A percentile compares a stretch with the other conserved stretches of the same genome.
Conservation (phyloP, 2,329 filamentous ascomycete species). For the Polytolypa hystricis region DNA sequence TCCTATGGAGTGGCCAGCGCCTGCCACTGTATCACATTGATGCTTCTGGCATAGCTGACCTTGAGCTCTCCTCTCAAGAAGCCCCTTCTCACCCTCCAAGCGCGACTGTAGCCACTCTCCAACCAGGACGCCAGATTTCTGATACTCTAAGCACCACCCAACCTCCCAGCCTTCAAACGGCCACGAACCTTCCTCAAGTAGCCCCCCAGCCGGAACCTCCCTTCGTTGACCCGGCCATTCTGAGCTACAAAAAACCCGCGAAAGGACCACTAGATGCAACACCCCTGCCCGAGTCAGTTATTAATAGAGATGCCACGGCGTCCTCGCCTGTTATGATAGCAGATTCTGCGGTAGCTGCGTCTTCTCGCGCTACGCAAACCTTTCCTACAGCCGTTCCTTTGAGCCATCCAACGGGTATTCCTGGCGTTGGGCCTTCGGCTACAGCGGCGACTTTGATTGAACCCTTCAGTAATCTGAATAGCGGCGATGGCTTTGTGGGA, state of each 20-base stretch:
- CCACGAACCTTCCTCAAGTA: too few species aligned
- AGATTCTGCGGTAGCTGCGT: constrained; percentile 16
- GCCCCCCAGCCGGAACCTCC: too few species aligned
- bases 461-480: constrained; percentile 35
- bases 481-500: constrained; percentile 22
- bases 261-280: constrained; percentile 16
- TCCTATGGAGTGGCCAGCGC: constrained; percentile 41
- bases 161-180: too few species aligned
- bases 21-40: constrained; percentile 46
- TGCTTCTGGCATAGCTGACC: constrained; percentile 47
- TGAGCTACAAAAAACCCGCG: constrained; percentile 48
- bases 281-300: constrained; percentile 3
- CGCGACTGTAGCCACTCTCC: constrained; percentile 5
- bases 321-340: constrained; percentile 19
- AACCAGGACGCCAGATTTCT: not conserved
- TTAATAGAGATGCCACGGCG: constrained; percentile 3
- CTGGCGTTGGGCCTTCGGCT: not conserved
- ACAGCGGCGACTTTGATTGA: constrained; percentile 33
- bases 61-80: constrained; percentile 39
- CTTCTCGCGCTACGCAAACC: constrained; percentile 9
- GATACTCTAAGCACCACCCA: too few species aligned
- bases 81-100: constrained; percentile 5
- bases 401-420: constrained; percentile 14
- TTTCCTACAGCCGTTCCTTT: too few species aligned
- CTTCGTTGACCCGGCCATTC: constrained; percentile 73